These are phyloP conservation scores for Fusarium liriodendri DNA, from an alignment of 2,329 filamentous ascomycete species.

Conservation along the genomic window DNA sequence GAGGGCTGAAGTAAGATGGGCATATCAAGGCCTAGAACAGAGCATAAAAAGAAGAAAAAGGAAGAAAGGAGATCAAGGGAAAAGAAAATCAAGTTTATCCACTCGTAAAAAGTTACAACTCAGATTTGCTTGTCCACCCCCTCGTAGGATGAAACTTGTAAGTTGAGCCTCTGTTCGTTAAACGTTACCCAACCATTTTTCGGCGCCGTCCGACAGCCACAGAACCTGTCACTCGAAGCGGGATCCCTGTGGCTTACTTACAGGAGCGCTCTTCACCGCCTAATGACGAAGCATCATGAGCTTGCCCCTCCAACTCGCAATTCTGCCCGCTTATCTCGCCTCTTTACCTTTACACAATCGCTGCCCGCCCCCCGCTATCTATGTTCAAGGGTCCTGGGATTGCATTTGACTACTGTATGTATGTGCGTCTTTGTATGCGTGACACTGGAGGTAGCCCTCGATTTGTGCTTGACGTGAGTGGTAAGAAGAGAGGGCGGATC, in stretches of 20 bases:
- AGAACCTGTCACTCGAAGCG: conserved; percentile 20
- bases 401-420: neutral
- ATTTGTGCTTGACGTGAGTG: neutral
- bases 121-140: neutral
- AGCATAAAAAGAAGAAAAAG: neutral
- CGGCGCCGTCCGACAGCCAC: conserved; percentile 10
- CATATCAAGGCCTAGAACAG: neutral
- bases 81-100: neutral
- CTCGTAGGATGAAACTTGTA: conserved; percentile 28
- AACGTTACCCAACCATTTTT: conserved; percentile 24
- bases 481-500: neutral
- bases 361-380: conserved; percentile 31
- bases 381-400: conserved; percentile 24
- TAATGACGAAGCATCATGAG: neutral
- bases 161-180: conserved; percentile 11
- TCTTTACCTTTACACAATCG: neutral
- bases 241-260: conserved; percentile 8
- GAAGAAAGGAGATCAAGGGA: neutral
- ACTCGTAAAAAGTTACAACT: conserved; percentile 11
- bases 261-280: conserved; percentile 18
- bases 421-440: neutral
- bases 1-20: neutral
- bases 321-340: conserved; percentile 36
- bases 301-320: neutral
- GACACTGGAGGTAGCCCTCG: neutral